Evolutionary conservation across 75 land plant species (phyloP).

Genomic region (Selaginella tamariscina): DNA sequence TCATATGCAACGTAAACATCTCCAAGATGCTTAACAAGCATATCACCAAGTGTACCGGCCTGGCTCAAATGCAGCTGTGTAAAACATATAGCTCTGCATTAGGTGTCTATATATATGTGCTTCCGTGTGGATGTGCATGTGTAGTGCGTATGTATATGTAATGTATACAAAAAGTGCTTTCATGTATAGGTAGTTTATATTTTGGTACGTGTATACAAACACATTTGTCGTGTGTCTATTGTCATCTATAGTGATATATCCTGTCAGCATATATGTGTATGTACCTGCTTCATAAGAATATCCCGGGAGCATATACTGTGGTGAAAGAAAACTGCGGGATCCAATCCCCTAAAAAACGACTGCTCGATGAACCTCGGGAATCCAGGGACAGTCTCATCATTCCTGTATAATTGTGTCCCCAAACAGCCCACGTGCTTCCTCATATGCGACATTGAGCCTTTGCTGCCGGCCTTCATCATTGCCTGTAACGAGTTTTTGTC

Average conservation of each 20-base stretch:
- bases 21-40: neutral
- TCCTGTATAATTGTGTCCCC: neutral
- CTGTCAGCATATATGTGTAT: no score
- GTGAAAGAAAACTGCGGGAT: neutral
- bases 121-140: no score
- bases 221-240: no score
- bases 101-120: no score
- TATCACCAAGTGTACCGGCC: neutral
- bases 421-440: neutral
- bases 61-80: neutral
- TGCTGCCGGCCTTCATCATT: neutral
- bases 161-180: no score
- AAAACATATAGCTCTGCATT: no score
- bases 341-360: neutral
- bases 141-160: no score
- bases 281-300: neutral
- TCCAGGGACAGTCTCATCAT: neutral
- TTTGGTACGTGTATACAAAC: no score
- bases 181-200: no score
- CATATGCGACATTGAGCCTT: neutral
- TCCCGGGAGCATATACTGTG: neutral
- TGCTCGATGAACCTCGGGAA: neutral
- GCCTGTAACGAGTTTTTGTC: neutral
- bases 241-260: no score
- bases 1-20: neutral